phyloP scores from a whole-genome alignment of 169 alveolate species.

The Plasmodium adleri region DNA sequence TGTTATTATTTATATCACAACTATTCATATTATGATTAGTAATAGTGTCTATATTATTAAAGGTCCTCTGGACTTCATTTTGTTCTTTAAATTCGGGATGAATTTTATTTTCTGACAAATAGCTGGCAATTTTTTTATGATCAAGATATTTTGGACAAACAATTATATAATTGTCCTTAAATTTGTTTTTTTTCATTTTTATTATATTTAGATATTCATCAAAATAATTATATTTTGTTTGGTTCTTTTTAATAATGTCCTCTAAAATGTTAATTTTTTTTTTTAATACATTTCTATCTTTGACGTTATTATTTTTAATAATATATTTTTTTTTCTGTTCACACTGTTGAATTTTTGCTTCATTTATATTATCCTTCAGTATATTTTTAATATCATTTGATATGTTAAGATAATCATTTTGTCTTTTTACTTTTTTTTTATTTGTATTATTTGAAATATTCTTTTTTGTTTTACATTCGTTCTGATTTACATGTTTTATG shows the following conservation, averaged over 20 bases:
- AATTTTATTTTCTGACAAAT: neutral
- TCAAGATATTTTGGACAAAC: constrained; percentile 54
- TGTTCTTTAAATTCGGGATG: no score
- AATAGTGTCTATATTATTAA: no score
- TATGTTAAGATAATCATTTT: constrained; percentile 9
- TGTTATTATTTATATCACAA: neutral
- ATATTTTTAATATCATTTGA: neutral
- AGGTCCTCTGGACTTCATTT: no score
- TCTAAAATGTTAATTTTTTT: constrained; percentile 61
- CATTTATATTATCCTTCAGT: constrained; percentile 5
- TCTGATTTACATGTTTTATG: no score
- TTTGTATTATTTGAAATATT: neutral
- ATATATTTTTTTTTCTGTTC: constrained; percentile 15
- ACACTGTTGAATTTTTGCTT: neutral
- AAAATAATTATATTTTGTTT: constrained; percentile 51
- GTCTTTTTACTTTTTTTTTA: constrained; percentile 19
- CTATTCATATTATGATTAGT: constrained; percentile 1
- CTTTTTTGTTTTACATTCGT: neutral
- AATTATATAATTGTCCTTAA: constrained; percentile 40
- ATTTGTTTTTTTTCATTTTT: constrained; percentile 39
- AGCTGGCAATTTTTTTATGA: constrained; percentile 41
- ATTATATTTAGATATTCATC: constrained; percentile 61
- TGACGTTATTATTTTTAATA: neutral
- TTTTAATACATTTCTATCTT: constrained; percentile 10
- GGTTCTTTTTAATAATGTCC: constrained; percentile 32